phyloP scores from a whole-genome alignment of 176 grass and related monocot species.

The Avena eriantha region DNA sequence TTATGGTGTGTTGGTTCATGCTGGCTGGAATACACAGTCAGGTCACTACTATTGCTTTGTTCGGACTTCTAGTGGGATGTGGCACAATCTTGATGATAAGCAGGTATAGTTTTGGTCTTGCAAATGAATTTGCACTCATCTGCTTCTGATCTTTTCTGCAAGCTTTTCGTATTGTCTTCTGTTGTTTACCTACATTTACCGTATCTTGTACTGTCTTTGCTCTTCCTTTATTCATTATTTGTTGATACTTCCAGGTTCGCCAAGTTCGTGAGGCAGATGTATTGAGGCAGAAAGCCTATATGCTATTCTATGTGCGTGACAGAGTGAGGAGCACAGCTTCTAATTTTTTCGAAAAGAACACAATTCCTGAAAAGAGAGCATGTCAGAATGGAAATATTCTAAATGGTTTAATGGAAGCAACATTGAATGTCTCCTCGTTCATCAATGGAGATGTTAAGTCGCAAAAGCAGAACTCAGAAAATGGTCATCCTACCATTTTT shows the following conservation, averaged over 20 bases:
- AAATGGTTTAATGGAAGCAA: conserved; percentile 39
- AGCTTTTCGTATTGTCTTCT: background rate
- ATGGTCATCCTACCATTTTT: conserved; percentile 21
- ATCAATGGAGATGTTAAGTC: conserved; percentile 24
- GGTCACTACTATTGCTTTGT: conserved; percentile 94
- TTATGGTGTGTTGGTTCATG: conserved; percentile 88
- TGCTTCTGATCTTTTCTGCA: conserved; percentile 22
- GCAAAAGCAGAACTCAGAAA: conserved; percentile 9
- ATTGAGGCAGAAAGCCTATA: conserved; percentile 84
- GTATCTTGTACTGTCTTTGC: background rate
- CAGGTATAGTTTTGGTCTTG: conserved; percentile 43
- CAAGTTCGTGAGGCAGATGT: conserved; percentile 76
- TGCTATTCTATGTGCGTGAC: conserved; percentile 87
- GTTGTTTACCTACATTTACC: background rate
- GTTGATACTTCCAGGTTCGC: conserved; percentile 54
- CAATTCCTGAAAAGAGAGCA: conserved; percentile 17
- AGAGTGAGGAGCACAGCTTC: conserved; percentile 49
- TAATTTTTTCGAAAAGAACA: conserved; percentile 46
- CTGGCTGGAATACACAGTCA: conserved; percentile 71
- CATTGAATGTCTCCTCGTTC: conserved; percentile 3
- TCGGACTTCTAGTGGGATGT: conserved; percentile 81
- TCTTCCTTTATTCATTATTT: conserved; percentile 17
- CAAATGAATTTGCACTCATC: conserved; percentile 31
- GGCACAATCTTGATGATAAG: conserved; percentile 95
- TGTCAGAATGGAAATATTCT: conserved; percentile 38